Conservation (phyloP, 495 filamentous ascomycete species). For the Neurospora cerealis region DNA sequence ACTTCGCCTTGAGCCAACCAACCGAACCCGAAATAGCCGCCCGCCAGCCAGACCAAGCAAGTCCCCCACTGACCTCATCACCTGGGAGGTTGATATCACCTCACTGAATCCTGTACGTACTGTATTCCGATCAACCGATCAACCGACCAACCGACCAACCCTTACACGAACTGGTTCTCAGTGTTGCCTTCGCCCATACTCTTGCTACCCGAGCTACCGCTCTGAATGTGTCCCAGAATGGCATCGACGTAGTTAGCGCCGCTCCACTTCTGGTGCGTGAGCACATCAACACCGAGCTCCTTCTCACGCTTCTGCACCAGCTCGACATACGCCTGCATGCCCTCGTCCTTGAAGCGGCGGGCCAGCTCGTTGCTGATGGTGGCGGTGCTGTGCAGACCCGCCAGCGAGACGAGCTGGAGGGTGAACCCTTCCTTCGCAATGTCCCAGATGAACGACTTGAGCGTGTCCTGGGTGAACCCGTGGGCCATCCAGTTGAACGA, state of each 20-base stretch:
- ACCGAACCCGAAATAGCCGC: background rate
- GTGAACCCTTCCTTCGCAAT: conserved; percentile 89
- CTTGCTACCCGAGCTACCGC: conserved; percentile 72
- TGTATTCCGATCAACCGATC: background rate
- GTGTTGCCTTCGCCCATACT: conserved; percentile 81
- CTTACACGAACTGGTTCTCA: conserved; percentile 46
- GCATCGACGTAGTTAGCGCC: conserved; percentile 89
- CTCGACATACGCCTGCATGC: conserved; percentile 93
- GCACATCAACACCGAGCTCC: conserved; percentile 83
- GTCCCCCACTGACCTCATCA: background rate
- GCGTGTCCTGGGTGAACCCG: conserved; percentile 68
- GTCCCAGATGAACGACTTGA: conserved; percentile 92
- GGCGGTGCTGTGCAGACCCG: conserved; percentile 82
- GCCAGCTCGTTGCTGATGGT: conserved; percentile 81
- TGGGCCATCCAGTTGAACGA: conserved; percentile 98
- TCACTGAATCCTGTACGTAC: background rate
- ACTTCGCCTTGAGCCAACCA: background rate
- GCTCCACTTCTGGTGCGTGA: conserved; percentile 98
- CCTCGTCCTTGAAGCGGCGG: conserved; percentile 71
- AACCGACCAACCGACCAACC: background rate
- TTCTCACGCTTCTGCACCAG: conserved; percentile 83
- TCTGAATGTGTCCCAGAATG: conserved; percentile 84
- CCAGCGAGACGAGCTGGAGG: conserved; percentile 84
- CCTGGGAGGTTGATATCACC: background rate
- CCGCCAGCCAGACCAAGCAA: background rate